Base-by-base conservation (phyloP, 2,329 filamentous ascomycete species). In the Harringtonia aguacate region DNA sequence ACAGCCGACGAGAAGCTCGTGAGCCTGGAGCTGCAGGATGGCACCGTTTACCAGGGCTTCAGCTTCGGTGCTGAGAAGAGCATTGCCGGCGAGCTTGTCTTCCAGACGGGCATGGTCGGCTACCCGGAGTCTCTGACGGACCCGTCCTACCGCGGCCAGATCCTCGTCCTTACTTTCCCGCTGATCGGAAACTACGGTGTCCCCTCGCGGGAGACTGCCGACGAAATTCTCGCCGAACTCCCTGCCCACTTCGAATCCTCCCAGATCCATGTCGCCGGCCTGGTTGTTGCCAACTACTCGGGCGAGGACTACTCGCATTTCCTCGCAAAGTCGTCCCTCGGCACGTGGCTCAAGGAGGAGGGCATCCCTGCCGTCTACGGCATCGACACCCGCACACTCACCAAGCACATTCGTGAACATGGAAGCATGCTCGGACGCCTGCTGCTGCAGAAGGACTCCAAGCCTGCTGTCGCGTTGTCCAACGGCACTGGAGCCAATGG, bases 101-200 rank as follows among this genome's bases (percentile, higher is more conserved):
- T 98, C 72, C 90, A 97, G 75, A 98, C 92, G 46, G 92, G 92
- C 66, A 95, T 97, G 89, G 92, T 97, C 56, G 92, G 92, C 59
- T 98, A 98, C 63, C 89, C 92, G 35, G 92, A 98, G 72, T 94
- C 84, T 39, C 75, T 92, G 56, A 90, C 86, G 48, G 86, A 92
- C 60, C 86, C 86, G 53, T 90, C 86, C 40, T 90, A 92, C 66
- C 82, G 84, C 40, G 86, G 86, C 50, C 90, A 98, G 69, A 95
- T 98, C 56, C 76, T 98, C 55, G 89, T 97, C 65, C 81, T 97
- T 58, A 98, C 90, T 43, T 95, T 95, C 64, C 92, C 90, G 47
- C 73, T 97, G 33, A 84, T 95, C 48, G 90, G 90, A 63, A 98
- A 97, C 73, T 98, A 98, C 68, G 90, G 90, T 62, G 92, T 97